Percentiles rank a stretch among this genome's conserved stretches.
Conservation (phyloP, 257 asterid species). For the Ehretia macrophylla region DNA sequence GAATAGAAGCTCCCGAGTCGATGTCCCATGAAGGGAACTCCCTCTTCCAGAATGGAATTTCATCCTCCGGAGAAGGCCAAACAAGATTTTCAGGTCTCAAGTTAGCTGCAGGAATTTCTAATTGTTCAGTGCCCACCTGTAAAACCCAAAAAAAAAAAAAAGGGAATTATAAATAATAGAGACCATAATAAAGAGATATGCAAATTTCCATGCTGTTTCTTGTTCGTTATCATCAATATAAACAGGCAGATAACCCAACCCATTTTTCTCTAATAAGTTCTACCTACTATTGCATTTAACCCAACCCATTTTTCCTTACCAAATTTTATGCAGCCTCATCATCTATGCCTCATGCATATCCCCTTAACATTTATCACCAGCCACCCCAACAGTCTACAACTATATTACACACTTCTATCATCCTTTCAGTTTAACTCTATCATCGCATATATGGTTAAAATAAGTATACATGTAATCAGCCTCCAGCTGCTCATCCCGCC, state of each 20-base stretch:
- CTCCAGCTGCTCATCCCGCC: too few relatives aligned
- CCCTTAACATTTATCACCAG: too few relatives aligned
- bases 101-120: slow-evolving; percentile 26
- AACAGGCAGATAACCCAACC: background rate
- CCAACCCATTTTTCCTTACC: too few relatives aligned
- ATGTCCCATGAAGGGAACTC: slow-evolving; percentile 60
- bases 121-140: slow-evolving; percentile 41
- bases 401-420: too few relatives aligned
- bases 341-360: too few relatives aligned
- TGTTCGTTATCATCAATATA: background rate
- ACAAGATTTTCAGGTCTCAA: slow-evolving; percentile 25
- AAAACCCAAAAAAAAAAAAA: slow-evolving; percentile 16
- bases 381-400: too few relatives aligned
- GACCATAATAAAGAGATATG: background rate
- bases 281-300: too few relatives aligned
- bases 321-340: too few relatives aligned
- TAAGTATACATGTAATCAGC: too few relatives aligned
- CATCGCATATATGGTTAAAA: too few relatives aligned
- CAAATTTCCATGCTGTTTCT: background rate
- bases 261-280: too few relatives aligned
- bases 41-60: slow-evolving; percentile 69
- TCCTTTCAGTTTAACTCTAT: too few relatives aligned
- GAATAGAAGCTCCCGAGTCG: slow-evolving; percentile 25
- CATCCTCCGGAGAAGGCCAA: slow-evolving; percentile 85
- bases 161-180: background rate